These are phyloP conservation scores for Ulmus americana DNA, from an alignment of 331 rosid species.

Conservation along the genomic window DNA sequence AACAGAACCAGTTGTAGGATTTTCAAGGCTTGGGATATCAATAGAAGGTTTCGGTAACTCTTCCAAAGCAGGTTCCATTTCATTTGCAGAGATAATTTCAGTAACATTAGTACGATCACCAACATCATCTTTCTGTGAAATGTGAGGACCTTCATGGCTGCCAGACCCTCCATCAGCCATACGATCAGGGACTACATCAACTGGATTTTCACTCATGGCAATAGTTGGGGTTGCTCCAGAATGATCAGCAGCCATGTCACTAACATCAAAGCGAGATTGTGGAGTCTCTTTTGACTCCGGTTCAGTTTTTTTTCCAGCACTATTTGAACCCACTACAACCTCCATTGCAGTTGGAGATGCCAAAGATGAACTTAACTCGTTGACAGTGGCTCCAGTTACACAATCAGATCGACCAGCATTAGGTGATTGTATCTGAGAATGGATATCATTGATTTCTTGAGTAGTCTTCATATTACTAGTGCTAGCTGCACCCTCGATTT, in stretches of 20 bases:
- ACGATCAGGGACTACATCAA: conserved; percentile 20
- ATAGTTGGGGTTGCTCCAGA: conserved; percentile 23
- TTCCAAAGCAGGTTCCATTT: conserved; percentile 1
- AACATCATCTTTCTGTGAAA: conserved; percentile 20
- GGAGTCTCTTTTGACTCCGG: conserved; percentile 32
- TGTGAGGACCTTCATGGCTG: conserved; percentile 19
- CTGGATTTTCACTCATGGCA: conserved; percentile 16
- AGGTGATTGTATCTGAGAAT: conserved; percentile 28
- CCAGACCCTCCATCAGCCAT: conserved; percentile 16
- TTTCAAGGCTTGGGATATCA: conserved; percentile 20
- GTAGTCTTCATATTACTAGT: conserved; percentile 30
- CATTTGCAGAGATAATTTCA: conserved; percentile 12
- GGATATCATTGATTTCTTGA: conserved; percentile 23
- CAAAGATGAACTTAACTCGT: conserved; percentile 29
- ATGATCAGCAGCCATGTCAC: conserved; percentile 27
- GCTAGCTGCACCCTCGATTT: conserved; percentile 25
- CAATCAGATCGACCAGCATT: conserved; percentile 22
- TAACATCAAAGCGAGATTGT: conserved; percentile 23
- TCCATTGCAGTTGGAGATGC: conserved; percentile 21
- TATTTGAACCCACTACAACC: conserved; percentile 20
- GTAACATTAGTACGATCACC: conserved; percentile 26
- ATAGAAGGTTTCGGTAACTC: conserved; percentile 23
- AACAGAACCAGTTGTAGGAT: conserved; percentile 2
- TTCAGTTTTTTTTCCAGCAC: conserved; percentile 30
- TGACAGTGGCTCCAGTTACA: conserved; percentile 16